Conservation (phyloP, 192 early-diverging fungal species). For the Coemansia sp. region DNA sequence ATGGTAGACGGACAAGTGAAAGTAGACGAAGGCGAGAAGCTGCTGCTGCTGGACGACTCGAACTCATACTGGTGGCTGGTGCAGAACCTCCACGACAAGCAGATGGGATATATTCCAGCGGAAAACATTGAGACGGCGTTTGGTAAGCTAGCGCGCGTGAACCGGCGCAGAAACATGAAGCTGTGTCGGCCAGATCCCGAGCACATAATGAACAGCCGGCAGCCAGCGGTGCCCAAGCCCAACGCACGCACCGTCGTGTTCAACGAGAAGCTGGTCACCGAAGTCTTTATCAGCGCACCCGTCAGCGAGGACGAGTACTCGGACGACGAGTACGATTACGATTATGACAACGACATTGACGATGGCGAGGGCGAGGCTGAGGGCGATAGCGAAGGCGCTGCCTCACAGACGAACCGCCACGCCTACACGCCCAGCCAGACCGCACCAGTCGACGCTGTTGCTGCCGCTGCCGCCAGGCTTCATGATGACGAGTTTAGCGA, state of each 20-base stretch:
- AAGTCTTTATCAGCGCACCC: conserved; percentile 41
- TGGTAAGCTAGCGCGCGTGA: conserved; percentile 68
- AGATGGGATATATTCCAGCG: conserved; percentile 80
- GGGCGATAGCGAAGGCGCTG: not conserved
- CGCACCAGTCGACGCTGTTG: conserved; percentile 5
- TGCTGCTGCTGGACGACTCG: conserved; percentile 74
- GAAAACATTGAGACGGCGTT: conserved; percentile 67
- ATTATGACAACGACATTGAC: conserved; percentile 26
- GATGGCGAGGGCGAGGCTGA: conserved; percentile 11
- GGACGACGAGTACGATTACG: conserved; percentile 40
- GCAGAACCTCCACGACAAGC: conserved; percentile 59
- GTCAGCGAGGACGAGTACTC: conserved; percentile 37
- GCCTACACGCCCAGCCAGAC: not conserved
- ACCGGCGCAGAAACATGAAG: conserved; percentile 65
- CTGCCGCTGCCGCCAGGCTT: not conserved
- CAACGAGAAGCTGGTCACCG: conserved; percentile 38
- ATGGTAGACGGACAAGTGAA: conserved; percentile 77
- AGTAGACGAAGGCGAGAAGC: conserved; percentile 68
- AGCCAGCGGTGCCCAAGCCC: conserved; percentile 20
- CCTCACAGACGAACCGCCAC: conserved; percentile 1
- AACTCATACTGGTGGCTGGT: conserved; percentile 77
- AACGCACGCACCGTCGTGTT: conserved; percentile 37
- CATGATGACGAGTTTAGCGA: conserved; percentile 26
- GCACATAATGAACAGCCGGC: conserved; percentile 30
- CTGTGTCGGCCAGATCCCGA: conserved; percentile 43